Evolutionary conservation across 768 basidiomycete genomes (phyloP), one percentile per base, ranked within the genome.

Genomic region (Chalciporus pseudorubinellus): DNA sequence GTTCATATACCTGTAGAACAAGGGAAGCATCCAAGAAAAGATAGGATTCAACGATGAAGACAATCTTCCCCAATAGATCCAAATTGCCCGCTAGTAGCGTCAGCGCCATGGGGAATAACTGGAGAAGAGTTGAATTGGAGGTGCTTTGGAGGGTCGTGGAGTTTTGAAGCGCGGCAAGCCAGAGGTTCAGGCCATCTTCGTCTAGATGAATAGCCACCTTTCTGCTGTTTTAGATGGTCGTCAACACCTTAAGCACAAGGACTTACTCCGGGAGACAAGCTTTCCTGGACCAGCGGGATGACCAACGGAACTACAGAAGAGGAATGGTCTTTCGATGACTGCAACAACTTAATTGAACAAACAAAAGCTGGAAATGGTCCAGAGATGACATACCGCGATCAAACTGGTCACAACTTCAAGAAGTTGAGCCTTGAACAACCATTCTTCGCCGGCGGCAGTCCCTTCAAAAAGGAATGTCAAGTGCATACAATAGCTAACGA

Each of bases 121-220:
- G 80, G 28, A 83, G 68, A 20, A 93, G 75, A 34, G 74, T 77
- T 0, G 78, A 74, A 2, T 78, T 78, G 46, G 74, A 68, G n/a
- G 70, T 59, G 52, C 70, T 77, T 11, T 77, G 70, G 8, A 91
- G 64, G 1, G 75, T 71, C 2, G 76, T 65, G 1, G 87, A 78
- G 60, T 90, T 89, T 43, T 84, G 77, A 33, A 94, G 70, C 1
- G 87, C 80, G 28, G 79, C 73, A 20, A 77, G 73, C 93, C 92
- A 95, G 11, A 95, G 78, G 38, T 73, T 75, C 42, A 93, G 65
- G 0, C 81, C 87, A 65, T 95, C 92, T 53, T 83, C 82, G 58
- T 95, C 92, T 20, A 95, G 76, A 55, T 87, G 77, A 31, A 78
- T 69, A n/a, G 77, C 75, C 26, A 75, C 76, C 89, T 92, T 46